phyloP scores from a whole-genome alignment of 2,329 filamentous ascomycete genomes.

The Ambrosiella cleistominuta region DNA sequence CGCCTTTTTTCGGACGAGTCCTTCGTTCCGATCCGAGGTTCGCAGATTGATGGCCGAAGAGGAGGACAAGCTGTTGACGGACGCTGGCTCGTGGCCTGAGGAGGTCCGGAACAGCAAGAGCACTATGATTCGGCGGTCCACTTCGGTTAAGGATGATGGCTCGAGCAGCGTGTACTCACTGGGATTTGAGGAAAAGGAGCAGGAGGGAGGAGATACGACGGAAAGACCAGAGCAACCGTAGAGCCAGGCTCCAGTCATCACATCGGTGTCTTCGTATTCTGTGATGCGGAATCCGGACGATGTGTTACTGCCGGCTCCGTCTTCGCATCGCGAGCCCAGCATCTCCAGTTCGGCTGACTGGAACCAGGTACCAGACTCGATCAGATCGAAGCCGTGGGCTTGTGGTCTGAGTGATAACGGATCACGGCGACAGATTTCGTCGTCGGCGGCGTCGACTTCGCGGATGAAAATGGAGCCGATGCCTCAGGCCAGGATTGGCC shows the following conservation, averaged over 20 bases:
- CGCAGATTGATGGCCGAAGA: conserved; percentile 10
- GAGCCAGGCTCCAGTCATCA: not conserved
- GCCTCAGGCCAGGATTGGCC: not conserved
- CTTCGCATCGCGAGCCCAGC: conserved; percentile 1
- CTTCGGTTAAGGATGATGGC: conserved; percentile 1
- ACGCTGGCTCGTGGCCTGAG: not conserved
- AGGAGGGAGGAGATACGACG: not conserved
- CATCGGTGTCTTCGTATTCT: not conserved
- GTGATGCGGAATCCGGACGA: not conserved
- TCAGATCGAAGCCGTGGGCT: conserved; percentile 7
- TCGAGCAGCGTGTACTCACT: conserved; percentile 9
- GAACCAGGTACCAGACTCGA: conserved; percentile 11
- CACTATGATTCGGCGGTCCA: conserved; percentile 5
- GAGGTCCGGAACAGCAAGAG: not conserved
- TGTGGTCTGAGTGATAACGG: not conserved
- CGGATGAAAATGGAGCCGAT: not conserved
- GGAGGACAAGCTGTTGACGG: not conserved
- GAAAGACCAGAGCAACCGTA: not conserved
- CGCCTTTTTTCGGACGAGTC: conserved; percentile 11
- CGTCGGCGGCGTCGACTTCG: not conserved
- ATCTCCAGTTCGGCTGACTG: conserved; percentile 11
- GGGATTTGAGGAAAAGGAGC: conserved; percentile 1
- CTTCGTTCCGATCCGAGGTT: conserved; percentile 8
- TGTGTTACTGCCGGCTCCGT: not conserved
- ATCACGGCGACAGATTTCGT: not conserved